Evolutionary conservation across 371 early-diverging fungal genomes (phyloP).

Genomic region (Actinomortierella ambigua): DNA sequence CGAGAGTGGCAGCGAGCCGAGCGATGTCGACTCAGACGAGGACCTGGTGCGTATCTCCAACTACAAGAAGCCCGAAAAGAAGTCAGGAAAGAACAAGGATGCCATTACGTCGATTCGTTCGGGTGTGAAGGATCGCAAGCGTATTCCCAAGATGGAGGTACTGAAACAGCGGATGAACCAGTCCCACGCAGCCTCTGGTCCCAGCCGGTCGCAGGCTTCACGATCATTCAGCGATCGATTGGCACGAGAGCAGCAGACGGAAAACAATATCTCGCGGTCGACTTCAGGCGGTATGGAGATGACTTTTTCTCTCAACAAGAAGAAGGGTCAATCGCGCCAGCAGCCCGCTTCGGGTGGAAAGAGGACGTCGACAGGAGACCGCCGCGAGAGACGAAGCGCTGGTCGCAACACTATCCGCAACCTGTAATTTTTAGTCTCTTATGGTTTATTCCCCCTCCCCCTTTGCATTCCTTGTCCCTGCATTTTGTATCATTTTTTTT

Average conservation of each 20-base stretch:
- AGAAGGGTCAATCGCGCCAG: constrained; percentile 4
- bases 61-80: constrained; percentile 47
- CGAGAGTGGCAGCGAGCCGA: constrained; percentile 35
- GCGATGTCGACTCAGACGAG: constrained; percentile 53
- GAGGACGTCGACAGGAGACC: constrained; percentile 7
- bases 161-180: constrained; percentile 41
- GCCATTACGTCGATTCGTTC: constrained; percentile 46
- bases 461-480: neutral
- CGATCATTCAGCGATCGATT: constrained; percentile 47
- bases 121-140: constrained; percentile 49
- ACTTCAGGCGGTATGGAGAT: constrained; percentile 71
- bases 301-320: constrained; percentile 56
- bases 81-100: constrained; percentile 32
- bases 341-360: constrained; percentile 24
- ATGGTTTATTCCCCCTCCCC: neutral
- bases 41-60: constrained; percentile 50
- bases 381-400: constrained; percentile 43
- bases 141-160: constrained; percentile 57
- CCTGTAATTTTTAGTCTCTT: constrained; percentile 13
- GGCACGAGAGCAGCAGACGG: constrained; percentile 22
- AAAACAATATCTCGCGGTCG: constrained; percentile 58
- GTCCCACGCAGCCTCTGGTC: constrained; percentile 21
- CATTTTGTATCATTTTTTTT: neutral
- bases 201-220: constrained; percentile 36
- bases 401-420: constrained; percentile 46